Conservation (phyloP, 176 grass and related monocot species). For the Echinochloa phyllopogon region DNA sequence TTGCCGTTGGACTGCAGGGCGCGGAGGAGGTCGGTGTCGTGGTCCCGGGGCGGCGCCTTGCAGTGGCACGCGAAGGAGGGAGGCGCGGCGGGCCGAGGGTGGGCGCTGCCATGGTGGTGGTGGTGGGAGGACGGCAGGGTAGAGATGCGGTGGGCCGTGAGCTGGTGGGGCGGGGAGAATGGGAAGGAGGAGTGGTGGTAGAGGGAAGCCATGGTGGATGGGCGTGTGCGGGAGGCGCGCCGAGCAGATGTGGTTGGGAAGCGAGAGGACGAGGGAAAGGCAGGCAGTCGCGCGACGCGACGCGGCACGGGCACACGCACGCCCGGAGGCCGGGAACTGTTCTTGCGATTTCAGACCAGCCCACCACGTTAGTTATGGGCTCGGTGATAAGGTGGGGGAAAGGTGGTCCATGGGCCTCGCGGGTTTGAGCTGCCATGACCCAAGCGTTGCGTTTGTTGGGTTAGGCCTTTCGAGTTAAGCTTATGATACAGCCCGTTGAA, state of each 20-base stretch:
- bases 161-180: conserved; percentile 40
- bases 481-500: too few species aligned
- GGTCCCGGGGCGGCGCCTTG: conserved; percentile 5
- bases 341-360: too few species aligned
- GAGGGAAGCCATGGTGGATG: conserved; percentile 50
- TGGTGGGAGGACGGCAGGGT: conserved; percentile 14
- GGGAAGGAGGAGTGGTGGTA: conserved; percentile 48
- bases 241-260: conserved; percentile 42
- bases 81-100: conserved; percentile 18
- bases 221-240: conserved; percentile 13
- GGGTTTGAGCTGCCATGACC: too few species aligned
- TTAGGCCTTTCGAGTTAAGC: too few species aligned
- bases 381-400: too few species aligned
- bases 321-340: too few species aligned
- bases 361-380: too few species aligned
- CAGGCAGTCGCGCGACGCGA: conserved; percentile 24
- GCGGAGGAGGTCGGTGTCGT: conserved; percentile 35
- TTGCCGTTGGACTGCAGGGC: conserved; percentile 50
- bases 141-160: background rate
- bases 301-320: background rate
- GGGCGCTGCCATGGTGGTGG: conserved; percentile 43
- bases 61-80: conserved; percentile 37
- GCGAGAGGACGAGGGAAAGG: conserved; percentile 25
- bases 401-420: too few species aligned
- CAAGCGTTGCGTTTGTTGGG: too few species aligned